A percentile compares a stretch with the other conserved stretches of the same genome.
Evolutionary conservation across 2,329 filamentous ascomycete genomes (phyloP).

Genomic region (Arthroderma uncinatum): DNA sequence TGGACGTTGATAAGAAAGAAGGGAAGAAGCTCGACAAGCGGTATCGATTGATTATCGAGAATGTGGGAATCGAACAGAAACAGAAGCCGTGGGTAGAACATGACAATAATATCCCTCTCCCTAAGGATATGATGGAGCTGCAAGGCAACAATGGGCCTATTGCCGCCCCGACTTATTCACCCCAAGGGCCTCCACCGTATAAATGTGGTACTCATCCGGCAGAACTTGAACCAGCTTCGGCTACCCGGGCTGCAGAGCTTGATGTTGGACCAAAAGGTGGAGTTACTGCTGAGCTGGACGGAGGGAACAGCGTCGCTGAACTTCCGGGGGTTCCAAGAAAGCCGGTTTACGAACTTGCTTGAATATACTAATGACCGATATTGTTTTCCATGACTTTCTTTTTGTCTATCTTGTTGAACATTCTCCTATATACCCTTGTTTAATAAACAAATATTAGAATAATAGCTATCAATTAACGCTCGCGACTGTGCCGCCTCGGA

Average conservation of each 20-base stretch:
- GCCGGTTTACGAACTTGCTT: conserved; percentile 2
- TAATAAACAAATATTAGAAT: neutral
- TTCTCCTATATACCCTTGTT: neutral
- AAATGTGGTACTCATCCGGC: neutral
- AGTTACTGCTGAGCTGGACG: neutral
- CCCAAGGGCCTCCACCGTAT: conserved; percentile 2
- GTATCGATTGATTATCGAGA: conserved; percentile 9
- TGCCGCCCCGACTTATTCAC: conserved; percentile 1
- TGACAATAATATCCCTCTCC: neutral
- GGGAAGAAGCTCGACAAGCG: conserved; percentile 9
- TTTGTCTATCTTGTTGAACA: neutral
- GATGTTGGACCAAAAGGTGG: neutral
- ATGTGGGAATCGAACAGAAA: conserved; percentile 3
- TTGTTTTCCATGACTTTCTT: neutral
- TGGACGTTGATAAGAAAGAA: conserved; percentile 5
- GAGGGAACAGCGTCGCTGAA: neutral
- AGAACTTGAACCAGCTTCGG: conserved; percentile 4
- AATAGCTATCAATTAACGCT: neutral
- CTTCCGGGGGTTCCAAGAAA: neutral
- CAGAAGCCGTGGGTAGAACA: neutral
- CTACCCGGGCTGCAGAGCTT: neutral
- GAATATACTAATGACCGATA: neutral
- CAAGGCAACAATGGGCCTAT: neutral
- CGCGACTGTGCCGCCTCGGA: too few relatives aligned
- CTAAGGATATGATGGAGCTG: neutral